A percentile compares a stretch with the other conserved stretches of the same genome.
phyloP scores from a whole-genome alignment of 495 filamentous ascomycete species.

The Tuber umbilicatum region DNA sequence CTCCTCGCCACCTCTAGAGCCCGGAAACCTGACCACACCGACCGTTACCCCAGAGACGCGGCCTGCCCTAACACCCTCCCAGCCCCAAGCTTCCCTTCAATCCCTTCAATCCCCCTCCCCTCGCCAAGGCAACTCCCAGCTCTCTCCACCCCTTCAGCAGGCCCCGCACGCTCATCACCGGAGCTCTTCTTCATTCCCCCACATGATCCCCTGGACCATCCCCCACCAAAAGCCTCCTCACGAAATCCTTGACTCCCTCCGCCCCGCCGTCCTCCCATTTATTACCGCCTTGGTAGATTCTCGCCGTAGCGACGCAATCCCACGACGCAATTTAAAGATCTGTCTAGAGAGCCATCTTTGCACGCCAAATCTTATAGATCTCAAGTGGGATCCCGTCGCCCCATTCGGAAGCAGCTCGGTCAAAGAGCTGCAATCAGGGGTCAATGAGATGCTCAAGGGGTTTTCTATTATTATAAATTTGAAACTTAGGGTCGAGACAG shows the following conservation, averaged over 20 bases:
- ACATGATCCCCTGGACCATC: not conserved
- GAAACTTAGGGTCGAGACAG: not conserved
- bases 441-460: not conserved
- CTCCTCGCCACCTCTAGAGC: not conserved
- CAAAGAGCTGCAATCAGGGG: not conserved
- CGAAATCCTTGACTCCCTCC: slow-evolving; percentile 1
- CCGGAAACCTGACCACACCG: not conserved
- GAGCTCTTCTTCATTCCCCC: not conserved
- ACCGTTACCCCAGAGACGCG: not conserved
- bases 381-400: not conserved
- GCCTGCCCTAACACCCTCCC: not conserved
- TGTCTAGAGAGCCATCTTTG: slow-evolving; percentile 1
- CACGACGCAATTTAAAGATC: slow-evolving; percentile 2
- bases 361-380: not conserved
- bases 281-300: not conserved
- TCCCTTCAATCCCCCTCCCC: not conserved
- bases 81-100: not conserved
- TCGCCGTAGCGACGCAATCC: not conserved
- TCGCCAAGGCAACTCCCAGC: not conserved
- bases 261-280: not conserved
- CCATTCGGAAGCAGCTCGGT: not conserved
- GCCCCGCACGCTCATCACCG: not conserved
- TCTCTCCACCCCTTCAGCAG: not conserved
- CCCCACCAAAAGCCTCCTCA: not conserved
- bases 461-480: not conserved